Evolutionary conservation across 768 basidiomycete genomes (phyloP), one percentile per base, ranked within the genome.

Genomic region (Podaxis sp.): DNA sequence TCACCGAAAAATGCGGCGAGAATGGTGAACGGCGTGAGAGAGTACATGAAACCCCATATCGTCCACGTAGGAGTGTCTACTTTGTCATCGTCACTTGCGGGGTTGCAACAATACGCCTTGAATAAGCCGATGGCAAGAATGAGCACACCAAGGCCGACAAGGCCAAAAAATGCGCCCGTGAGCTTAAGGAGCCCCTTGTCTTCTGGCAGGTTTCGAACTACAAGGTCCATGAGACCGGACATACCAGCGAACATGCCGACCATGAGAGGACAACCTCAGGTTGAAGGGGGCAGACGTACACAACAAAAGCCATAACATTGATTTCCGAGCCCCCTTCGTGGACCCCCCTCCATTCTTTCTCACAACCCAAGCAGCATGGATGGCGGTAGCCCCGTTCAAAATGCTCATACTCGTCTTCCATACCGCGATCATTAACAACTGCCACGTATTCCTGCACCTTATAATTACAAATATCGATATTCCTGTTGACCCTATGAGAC

Each of bases 361-460:
- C 26, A 30, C 49, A 46, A 11, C 24, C 17, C 44, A 46, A 37
- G n/a, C 67, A 8, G 62, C 60, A 49, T 66, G 65, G n/a, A 68
- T 46, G n/a, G 65, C 65, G 20, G 67, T 68, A 26, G 64, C n/a
- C 8, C 67, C 67, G 40, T 64, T 68, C 56, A 68, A 37, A 22
- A 68, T 33, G 20, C 66, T 66, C 64, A 66, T 65, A 38, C 40
- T 41, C 64, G 65, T 56, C 58, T 68, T 66, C 67, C 67, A 68
- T 12, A 66, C 53, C 2, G 60, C 67, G 50, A 68, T 68, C 6
- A 66, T 58, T 41, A 65, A 22, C 33, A 68, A 56, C 66, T 68
- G 64, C 67, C 67, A 68, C 7, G 63, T 54, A 38, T 68, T 61
- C 49, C 46, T 62, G 36, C 67, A 68, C 38, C 61, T 38, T 3